Conservation (phyloP, 164 flowering plant genomes). For the Protea cynaroides region DNA sequence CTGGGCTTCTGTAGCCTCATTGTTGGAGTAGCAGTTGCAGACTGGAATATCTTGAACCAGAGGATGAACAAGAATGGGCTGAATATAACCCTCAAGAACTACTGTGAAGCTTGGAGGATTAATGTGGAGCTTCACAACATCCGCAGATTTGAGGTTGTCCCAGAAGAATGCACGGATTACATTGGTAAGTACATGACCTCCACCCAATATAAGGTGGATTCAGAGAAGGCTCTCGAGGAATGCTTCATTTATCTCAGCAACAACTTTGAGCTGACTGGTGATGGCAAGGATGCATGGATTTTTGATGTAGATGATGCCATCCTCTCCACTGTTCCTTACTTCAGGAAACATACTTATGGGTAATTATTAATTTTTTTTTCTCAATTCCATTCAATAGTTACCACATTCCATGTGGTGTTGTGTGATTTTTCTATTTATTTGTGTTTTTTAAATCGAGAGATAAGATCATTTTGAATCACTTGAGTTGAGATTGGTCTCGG, state of each 20-base stretch:
- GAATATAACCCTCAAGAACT: slow-evolving; percentile 43
- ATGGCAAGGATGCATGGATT: slow-evolving; percentile 70
- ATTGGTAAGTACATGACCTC: slow-evolving; percentile 67
- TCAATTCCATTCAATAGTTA: no score
- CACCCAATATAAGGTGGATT: slow-evolving; percentile 59
- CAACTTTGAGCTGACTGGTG: slow-evolving; percentile 30
- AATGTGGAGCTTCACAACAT: slow-evolving; percentile 82
- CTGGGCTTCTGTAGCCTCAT: slow-evolving; percentile 19
- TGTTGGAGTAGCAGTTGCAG: slow-evolving; percentile 23
- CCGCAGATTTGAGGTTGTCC: slow-evolving; percentile 50
- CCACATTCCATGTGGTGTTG: no score
- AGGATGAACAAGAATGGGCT: slow-evolving; percentile 10
- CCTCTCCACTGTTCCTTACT: slow-evolving; percentile 62
- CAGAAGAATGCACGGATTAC: slow-evolving; percentile 55
- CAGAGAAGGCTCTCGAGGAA: slow-evolving; percentile 45
- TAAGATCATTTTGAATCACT: no score
- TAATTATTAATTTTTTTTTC: slow-evolving; percentile 9
- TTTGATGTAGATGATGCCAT: slow-evolving; percentile 71
- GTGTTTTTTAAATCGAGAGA: no score
- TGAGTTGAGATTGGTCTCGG: no score
- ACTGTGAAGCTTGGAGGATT: slow-evolving; percentile 80
- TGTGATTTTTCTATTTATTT: no score
- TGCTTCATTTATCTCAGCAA: slow-evolving; percentile 34
- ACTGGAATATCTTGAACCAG: slow-evolving; percentile 56
- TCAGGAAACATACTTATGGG: slow-evolving; percentile 59